Percentiles rank a stretch among this genome's conserved stretches.
Evolutionary conservation across 2,329 filamentous ascomycete genomes (phyloP).

Genomic region (Arthrobotrys pseudoclavata): DNA sequence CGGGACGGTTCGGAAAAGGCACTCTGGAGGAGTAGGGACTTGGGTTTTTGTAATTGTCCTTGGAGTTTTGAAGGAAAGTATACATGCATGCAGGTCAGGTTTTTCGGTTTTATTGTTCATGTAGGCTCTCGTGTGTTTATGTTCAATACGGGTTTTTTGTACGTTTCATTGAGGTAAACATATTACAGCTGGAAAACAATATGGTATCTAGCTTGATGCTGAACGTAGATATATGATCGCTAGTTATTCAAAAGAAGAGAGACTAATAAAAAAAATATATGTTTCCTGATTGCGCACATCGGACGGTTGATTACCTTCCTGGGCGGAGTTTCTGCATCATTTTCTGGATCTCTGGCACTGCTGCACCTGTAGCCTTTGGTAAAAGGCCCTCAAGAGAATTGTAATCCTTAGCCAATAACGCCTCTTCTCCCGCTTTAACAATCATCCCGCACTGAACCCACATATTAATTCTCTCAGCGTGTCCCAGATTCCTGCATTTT

Average conservation of each 20-base stretch:
- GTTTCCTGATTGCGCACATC: slow-evolving; percentile 42
- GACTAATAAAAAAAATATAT: neutral
- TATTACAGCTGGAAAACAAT: slow-evolving; percentile 2
- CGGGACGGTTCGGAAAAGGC: slow-evolving; percentile 25
- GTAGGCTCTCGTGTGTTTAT: slow-evolving; percentile 4
- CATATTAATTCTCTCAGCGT: slow-evolving; percentile 84
- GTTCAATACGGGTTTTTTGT: neutral
- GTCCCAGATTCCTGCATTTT: slow-evolving; percentile 81
- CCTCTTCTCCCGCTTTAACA: slow-evolving; percentile 90
- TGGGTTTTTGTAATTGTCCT: slow-evolving; percentile 11
- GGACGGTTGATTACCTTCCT: slow-evolving; percentile 65
- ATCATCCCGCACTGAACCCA: slow-evolving; percentile 96
- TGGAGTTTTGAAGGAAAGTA: slow-evolving; percentile 9
- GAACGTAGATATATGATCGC: slow-evolving; percentile 15
- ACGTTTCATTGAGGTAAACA: neutral
- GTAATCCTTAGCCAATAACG: slow-evolving; percentile 82
- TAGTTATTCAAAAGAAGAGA: neutral
- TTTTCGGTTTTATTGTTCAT: slow-evolving; percentile 25
- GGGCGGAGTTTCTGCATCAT: slow-evolving; percentile 73
- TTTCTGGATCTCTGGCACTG: slow-evolving; percentile 84
- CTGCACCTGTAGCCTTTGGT: slow-evolving; percentile 78
- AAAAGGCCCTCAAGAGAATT: slow-evolving; percentile 80
- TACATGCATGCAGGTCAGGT: neutral
- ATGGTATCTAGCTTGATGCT: slow-evolving; percentile 44
- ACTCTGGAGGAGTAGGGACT: slow-evolving; percentile 25